Conservation (phyloP, 805 yeast genomes). For the Starmerella davenportii region DNA sequence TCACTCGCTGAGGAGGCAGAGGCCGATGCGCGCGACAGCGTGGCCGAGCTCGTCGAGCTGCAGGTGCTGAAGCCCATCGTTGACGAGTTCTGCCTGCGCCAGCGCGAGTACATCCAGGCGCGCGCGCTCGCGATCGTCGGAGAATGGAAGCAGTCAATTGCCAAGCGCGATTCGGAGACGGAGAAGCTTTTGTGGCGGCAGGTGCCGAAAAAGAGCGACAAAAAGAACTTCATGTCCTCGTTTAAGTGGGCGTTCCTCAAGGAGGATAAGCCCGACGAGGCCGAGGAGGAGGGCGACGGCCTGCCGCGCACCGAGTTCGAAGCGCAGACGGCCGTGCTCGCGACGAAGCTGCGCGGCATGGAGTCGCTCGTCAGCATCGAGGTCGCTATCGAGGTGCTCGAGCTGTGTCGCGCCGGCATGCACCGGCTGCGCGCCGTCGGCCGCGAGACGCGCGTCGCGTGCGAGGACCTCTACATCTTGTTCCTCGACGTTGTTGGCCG, state of each 20-base stretch:
- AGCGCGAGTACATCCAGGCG: slow-evolving; percentile 15
- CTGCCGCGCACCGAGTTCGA: slow-evolving; percentile 35
- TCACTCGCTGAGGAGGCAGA: slow-evolving; percentile 1
- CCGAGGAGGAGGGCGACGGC: not conserved
- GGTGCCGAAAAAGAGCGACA: slow-evolving; percentile 29
- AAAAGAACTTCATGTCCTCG: slow-evolving; percentile 33
- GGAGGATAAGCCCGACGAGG: not conserved
- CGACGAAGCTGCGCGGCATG: slow-evolving; percentile 56
- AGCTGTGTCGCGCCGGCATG: slow-evolving; percentile 46
- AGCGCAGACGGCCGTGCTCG: slow-evolving; percentile 61
- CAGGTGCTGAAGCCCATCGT: slow-evolving; percentile 6
- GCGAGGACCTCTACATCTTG: slow-evolving; percentile 50
- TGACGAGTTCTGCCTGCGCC: slow-evolving; percentile 12
- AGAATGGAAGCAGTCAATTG: slow-evolving; percentile 22
- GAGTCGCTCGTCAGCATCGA: slow-evolving; percentile 66
- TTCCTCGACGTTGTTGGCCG: slow-evolving; percentile 45
- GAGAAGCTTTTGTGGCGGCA: slow-evolving; percentile 32
- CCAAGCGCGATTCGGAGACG: slow-evolving; percentile 32
- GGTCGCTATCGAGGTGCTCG: slow-evolving; percentile 51
- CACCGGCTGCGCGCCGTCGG: slow-evolving; percentile 34
- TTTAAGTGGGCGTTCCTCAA: slow-evolving; percentile 24
- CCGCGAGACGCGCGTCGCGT: slow-evolving; percentile 28
- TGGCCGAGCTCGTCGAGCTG: slow-evolving; percentile 1
- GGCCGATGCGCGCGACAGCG: not conserved
- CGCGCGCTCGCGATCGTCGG: slow-evolving; percentile 19